Conservation (phyloP, 768 basidiomycete genomes). For the Tulasnella sp. region DNA sequence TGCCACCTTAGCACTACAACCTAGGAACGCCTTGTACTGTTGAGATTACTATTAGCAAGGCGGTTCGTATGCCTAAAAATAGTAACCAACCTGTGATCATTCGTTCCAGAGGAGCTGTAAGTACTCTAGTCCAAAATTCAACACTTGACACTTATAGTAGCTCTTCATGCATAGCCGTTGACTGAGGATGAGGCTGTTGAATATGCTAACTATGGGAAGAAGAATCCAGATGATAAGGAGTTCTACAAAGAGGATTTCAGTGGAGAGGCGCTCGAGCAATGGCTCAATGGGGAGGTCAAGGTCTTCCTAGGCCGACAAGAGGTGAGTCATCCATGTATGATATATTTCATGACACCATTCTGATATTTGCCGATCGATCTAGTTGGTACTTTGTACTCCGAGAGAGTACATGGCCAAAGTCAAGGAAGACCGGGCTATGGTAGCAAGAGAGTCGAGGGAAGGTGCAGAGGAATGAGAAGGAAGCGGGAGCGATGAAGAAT, state of each 20-base stretch:
- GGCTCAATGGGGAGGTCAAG: slow-evolving; percentile 4
- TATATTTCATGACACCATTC: too few relatives aligned
- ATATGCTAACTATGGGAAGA: neutral
- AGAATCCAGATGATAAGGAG: slow-evolving; percentile 7
- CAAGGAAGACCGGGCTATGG: too few relatives aligned
- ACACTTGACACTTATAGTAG: too few relatives aligned
- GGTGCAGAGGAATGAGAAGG: too few relatives aligned
- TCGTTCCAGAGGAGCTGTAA: slow-evolving; percentile 4
- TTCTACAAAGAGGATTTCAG: slow-evolving; percentile 2
- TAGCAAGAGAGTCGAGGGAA: too few relatives aligned
- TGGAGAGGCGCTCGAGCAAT: slow-evolving; percentile 8
- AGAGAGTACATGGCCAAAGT: too few relatives aligned
- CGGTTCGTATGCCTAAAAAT: neutral
- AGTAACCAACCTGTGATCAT: neutral
- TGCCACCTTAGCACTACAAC: slow-evolving; percentile 3
- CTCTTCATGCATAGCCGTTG: too few relatives aligned
- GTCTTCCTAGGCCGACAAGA: neutral
- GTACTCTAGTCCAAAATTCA: too few relatives aligned
- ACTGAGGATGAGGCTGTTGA: neutral
- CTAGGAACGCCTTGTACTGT: neutral
- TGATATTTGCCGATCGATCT: too few relatives aligned
- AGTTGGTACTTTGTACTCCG: too few relatives aligned
- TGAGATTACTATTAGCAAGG: neutral
- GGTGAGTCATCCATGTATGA: too few relatives aligned
- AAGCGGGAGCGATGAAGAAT: too few relatives aligned